phyloP scores from a whole-genome alignment of 2,329 filamentous ascomycete species.

The Arthrobotrys entomopaga region DNA sequence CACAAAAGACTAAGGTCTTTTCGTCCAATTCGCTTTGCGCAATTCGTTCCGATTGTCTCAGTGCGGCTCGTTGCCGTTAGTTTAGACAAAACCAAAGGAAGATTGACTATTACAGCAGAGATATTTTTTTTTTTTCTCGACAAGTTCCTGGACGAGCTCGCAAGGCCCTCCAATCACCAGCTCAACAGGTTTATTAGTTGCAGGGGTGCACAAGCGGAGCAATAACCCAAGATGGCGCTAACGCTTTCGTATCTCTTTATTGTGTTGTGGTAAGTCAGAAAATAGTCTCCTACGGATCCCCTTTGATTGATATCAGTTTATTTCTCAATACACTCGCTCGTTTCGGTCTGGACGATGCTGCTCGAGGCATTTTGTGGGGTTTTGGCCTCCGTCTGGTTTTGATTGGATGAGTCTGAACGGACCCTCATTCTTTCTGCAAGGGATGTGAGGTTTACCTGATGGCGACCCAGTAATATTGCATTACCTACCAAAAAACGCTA shows the following conservation, averaged over 20 bases:
- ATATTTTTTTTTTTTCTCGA: conserved; percentile 2
- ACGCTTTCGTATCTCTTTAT: conserved; percentile 45
- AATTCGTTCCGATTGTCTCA: conserved; percentile 38
- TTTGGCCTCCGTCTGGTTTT: too few relatives aligned
- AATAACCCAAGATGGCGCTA: conserved; percentile 37
- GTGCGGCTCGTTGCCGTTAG: conserved; percentile 53
- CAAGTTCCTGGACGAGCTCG: conserved; percentile 14
- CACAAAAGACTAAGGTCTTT: conserved; percentile 5
- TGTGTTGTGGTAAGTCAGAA: conserved; percentile 52
- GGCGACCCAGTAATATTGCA: too few relatives aligned
- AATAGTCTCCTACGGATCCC: conserved; percentile 13
- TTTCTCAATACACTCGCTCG: too few relatives aligned
- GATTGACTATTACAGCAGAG: conserved; percentile 8
- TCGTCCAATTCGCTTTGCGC: conserved; percentile 19
- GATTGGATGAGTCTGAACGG: too few relatives aligned
- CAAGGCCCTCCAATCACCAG: conserved; percentile 40
- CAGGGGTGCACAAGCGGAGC: conserved; percentile 41
- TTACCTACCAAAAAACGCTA: too few relatives aligned
- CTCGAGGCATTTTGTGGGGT: too few relatives aligned
- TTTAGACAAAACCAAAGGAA: conserved; percentile 14
- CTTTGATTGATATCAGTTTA: conserved; percentile 25
- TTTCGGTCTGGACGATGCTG: too few relatives aligned
- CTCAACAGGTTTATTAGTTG: conserved; percentile 26
- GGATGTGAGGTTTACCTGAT: too few relatives aligned
- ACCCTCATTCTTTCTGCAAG: too few relatives aligned